Evolutionary conservation across 2,329 filamentous ascomycete genomes (phyloP), one percentile per base, ranked within the genome.

Genomic region (Penicillium brevicompactum): DNA sequence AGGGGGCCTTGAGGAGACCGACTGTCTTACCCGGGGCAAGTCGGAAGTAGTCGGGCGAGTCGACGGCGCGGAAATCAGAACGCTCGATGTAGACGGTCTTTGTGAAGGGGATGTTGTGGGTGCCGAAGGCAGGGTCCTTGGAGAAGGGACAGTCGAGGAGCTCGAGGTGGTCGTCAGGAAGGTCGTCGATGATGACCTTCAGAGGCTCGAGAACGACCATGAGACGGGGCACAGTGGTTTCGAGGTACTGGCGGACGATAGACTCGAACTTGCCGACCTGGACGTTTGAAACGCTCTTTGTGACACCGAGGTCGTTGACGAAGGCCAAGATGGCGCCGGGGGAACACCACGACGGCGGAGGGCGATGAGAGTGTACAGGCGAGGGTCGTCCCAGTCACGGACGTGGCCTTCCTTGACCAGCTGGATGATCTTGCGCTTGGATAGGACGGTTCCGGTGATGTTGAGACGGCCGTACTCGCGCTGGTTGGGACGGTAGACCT

Each of bases 401-500:
- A 97, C 92, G 60, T 87, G 81, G n/a, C 86, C 85, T 48, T 89
- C 84, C 43, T 87, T 83, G 2, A 97, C 91, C 5, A 97, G 78
- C 75, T 89, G 88, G 59, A 87, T 84, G 58, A 97, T 88, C 67
- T 90, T 88, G 53, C 93, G 84, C 79, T 97, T 97, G 32, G 88
- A 92, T 57, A 96, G 82, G 51, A 97, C 87, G 0, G 92, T 96
- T 14, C 92, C 92, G 9, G 85, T 87, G 31, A 97, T 83, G 62
- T 90, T 95, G 31, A 93, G 79, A 58, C 89, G 85, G 51, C 88
- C 86, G 60, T 86, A 95, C 76, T 96, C 92, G 72, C 93, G 82
- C 82, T 97, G 93, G 91, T 96, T 96, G 1, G 93, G 92, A 67
- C 91, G 84, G 74, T 95, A 96, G 53, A 95, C 87, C 34, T 87